Conservation (phyloP, 139 green algal species). For the Chlorella sp. region DNA sequence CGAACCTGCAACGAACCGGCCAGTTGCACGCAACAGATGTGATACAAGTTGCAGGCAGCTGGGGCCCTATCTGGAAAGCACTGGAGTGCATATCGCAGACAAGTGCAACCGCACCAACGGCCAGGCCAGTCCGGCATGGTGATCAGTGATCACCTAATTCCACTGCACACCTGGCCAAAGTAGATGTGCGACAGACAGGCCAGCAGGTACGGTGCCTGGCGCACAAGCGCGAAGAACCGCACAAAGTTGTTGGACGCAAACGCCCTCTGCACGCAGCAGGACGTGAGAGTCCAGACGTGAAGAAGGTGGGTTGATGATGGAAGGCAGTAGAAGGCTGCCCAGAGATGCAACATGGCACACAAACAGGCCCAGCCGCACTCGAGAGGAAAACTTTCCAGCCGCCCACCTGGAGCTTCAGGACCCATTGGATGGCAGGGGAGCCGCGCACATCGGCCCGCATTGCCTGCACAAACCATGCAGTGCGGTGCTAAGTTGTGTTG, state of each 20-base stretch:
- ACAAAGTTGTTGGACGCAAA: constrained; percentile 59
- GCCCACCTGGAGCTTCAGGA: constrained; percentile 20
- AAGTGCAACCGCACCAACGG: too few relatives aligned
- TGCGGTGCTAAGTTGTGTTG: too few relatives aligned
- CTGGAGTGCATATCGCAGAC: too few relatives aligned
- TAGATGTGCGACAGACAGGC: constrained; percentile 74
- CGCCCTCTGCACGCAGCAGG: constrained; percentile 4
- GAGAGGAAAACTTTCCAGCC: not conserved
- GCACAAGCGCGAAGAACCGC: constrained; percentile 64
- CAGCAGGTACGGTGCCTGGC: constrained; percentile 67
- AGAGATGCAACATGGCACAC: too few relatives aligned
- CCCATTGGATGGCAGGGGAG: constrained; percentile 5
- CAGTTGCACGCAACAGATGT: not conserved
- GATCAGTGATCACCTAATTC: too few relatives aligned
- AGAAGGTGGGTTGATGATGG: not conserved
- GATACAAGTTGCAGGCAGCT: too few relatives aligned
- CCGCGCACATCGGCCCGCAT: constrained; percentile 51
- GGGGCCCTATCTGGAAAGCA: too few relatives aligned
- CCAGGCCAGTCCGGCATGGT: too few relatives aligned
- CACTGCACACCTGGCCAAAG: constrained; percentile 53
- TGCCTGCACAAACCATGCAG: not conserved
- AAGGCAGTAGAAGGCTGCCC: too few relatives aligned
- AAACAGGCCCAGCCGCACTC: too few relatives aligned
- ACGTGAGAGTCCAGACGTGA: too few relatives aligned
- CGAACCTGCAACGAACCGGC: constrained; percentile 44